Percentiles rank a stretch among this genome's conserved stretches.
Conservation (phyloP, 306 rosid genomes). For the Adenanthera pavonina region DNA sequence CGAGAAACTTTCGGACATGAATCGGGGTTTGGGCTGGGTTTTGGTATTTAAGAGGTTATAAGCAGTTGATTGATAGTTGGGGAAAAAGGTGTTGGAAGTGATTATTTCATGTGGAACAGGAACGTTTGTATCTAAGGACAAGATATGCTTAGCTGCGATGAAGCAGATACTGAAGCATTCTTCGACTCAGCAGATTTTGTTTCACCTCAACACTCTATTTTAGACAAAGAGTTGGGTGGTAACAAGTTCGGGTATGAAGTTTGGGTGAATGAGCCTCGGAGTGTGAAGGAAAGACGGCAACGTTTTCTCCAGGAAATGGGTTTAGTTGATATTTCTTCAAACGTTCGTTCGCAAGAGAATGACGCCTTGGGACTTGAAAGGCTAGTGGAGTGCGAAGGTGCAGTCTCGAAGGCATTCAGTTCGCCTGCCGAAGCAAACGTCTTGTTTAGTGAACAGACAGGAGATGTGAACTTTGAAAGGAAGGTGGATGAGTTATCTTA, state of each 20-base stretch:
- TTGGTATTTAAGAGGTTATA: conserved; percentile 39
- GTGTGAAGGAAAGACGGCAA: conserved; percentile 64
- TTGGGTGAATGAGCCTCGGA: conserved; percentile 68
- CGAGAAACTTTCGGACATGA: conserved; percentile 56
- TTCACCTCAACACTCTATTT: conserved; percentile 47
- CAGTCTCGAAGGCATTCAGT: conserved; percentile 45
- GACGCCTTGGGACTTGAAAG: conserved; percentile 44
- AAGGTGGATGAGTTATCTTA: conserved; percentile 25
- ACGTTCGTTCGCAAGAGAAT: conserved; percentile 38
- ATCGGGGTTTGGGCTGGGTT: conserved; percentile 46
- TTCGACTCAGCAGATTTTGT: conserved; percentile 69
- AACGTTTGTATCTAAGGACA: conserved; percentile 36
- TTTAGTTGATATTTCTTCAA: conserved; percentile 45
- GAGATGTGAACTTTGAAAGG: conserved; percentile 21
- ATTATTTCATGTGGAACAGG: conserved; percentile 56
- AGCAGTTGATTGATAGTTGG: conserved; percentile 33
- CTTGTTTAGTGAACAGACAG: conserved; percentile 34
- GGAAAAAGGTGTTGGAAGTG: conserved; percentile 35
- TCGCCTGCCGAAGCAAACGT: conserved; percentile 7
- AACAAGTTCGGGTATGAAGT: conserved; percentile 45
- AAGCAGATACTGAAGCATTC: conserved; percentile 56
- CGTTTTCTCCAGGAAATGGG: conserved; percentile 58
- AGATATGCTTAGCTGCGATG: conserved; percentile 73
- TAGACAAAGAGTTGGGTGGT: conserved; percentile 34
- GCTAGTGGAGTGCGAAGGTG: conserved; percentile 52